Percentiles rank a stretch among this genome's conserved stretches.
These are phyloP conservation scores for Aspergillus felis DNA, from an alignment of 2,329 filamentous ascomycete genomes.

Conservation along the genomic window DNA sequence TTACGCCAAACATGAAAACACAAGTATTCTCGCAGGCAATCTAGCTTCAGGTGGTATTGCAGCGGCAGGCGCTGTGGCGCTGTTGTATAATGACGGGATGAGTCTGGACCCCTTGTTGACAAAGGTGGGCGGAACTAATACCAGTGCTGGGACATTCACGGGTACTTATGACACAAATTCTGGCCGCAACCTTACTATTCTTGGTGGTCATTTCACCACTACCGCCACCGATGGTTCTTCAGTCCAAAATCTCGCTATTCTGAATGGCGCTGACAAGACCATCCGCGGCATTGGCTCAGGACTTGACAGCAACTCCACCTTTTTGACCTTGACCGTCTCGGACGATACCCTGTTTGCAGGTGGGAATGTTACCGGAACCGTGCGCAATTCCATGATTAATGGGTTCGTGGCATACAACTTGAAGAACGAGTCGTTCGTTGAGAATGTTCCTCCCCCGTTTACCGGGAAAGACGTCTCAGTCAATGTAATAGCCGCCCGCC, in stretches of 20 bases:
- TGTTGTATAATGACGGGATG: conserved; percentile 46
- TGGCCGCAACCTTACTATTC: conserved; percentile 73
- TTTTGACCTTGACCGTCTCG: conserved; percentile 66
- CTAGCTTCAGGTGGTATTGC: conserved; percentile 71
- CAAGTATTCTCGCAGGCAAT: conserved; percentile 74
- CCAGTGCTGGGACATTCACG: conserved; percentile 52
- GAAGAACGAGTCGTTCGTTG: conserved; percentile 55
- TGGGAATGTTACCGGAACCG: conserved; percentile 67
- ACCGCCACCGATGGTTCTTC: conserved; percentile 63
- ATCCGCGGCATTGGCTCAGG: conserved; percentile 64
- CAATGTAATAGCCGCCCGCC: conserved; percentile 69
- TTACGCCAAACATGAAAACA: conserved; percentile 56
- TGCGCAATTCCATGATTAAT: conserved; percentile 59
- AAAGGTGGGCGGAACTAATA: conserved; percentile 40
- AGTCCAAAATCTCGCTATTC: conserved; percentile 75
- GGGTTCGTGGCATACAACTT: conserved; percentile 82
- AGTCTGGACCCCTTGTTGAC: conserved; percentile 44
- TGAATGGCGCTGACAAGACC: conserved; percentile 69
- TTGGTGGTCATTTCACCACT: conserved; percentile 82
- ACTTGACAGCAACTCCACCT: conserved; percentile 68
- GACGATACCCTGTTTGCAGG: conserved; percentile 74
- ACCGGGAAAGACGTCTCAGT: conserved; percentile 68
- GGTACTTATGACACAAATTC: conserved; percentile 72
- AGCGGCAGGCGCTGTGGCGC: conserved; percentile 67
- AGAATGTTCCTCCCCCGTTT: conserved; percentile 70